phyloP scores from a whole-genome alignment of 345 rosid genomes.

The Draba incana region DNA sequence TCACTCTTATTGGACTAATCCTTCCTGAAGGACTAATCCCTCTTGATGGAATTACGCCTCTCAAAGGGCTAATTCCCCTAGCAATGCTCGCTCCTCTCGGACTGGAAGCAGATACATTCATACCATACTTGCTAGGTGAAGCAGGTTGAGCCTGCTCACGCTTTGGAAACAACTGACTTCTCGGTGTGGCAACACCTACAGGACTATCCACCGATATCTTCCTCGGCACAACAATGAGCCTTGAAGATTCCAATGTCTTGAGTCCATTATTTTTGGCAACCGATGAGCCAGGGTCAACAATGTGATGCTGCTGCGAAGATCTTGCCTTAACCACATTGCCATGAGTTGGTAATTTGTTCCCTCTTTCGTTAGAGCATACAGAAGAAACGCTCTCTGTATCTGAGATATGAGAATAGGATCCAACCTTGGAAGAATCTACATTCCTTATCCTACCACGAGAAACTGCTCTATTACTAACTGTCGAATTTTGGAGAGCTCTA shows the following conservation, averaged over 20 bases:
- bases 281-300: slow-evolving; percentile 48
- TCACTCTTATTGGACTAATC: slow-evolving; percentile 57
- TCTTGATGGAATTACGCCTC: slow-evolving; percentile 34
- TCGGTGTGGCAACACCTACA: slow-evolving; percentile 48
- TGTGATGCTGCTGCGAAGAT: slow-evolving; percentile 58
- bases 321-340: slow-evolving; percentile 57
- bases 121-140: slow-evolving; percentile 66
- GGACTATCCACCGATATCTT: slow-evolving; percentile 58
- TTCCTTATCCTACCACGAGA: slow-evolving; percentile 43
- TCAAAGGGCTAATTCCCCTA: slow-evolving; percentile 66
- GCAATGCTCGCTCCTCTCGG: slow-evolving; percentile 42
- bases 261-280: slow-evolving; percentile 43
- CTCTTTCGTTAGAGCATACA: slow-evolving; percentile 46
- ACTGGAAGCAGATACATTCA: slow-evolving; percentile 48
- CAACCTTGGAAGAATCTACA: slow-evolving; percentile 24
- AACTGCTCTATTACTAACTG: slow-evolving; percentile 51
- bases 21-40: slow-evolving; percentile 43
- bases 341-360: slow-evolving; percentile 44
- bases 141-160: slow-evolving; percentile 61
- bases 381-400: slow-evolving; percentile 69
- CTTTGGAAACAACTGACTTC: slow-evolving; percentile 62
- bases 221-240: background rate
- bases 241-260: slow-evolving; percentile 22
- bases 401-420: slow-evolving; percentile 2
- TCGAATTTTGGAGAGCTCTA: slow-evolving; percentile 58